phyloP scores from a whole-genome alignment of 495 filamentous ascomycete genomes.

The Lophiostoma macrostomum region DNA sequence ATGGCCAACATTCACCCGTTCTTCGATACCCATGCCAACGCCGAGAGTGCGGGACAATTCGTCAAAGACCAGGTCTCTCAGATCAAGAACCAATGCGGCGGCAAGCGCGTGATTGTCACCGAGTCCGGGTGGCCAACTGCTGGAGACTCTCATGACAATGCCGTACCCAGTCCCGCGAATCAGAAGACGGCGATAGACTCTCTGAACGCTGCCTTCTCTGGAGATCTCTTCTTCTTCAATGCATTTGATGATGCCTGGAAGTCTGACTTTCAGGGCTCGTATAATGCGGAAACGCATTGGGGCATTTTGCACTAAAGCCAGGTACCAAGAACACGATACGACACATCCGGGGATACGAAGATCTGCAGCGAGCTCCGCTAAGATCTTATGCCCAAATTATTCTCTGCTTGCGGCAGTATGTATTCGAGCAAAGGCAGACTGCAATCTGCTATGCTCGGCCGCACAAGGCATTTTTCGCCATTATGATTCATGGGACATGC shows the following conservation, averaged over 20 bases:
- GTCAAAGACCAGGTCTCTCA: conserved; percentile 51
- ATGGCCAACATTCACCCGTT: conserved; percentile 82
- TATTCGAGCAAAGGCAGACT: neutral
- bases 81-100: conserved; percentile 53
- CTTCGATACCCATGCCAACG: conserved; percentile 62
- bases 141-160: conserved; percentile 60
- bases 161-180: conserved; percentile 60
- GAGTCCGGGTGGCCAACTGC: conserved; percentile 82
- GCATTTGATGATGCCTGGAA: conserved; percentile 81
- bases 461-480: conserved; percentile 14
- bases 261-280: conserved; percentile 58
- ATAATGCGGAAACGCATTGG: conserved; percentile 71
- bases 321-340: no score
- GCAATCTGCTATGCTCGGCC: neutral
- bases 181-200: conserved; percentile 63
- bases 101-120: conserved; percentile 60
- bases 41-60: conserved; percentile 63
- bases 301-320: conserved; percentile 50
- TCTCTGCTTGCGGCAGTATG: neutral
- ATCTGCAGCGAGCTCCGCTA: no score
- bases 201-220: conserved; percentile 54
- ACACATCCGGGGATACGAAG: no score
- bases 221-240: conserved; percentile 64
- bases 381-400: no score
- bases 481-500: conserved; percentile 13